phyloP scores from a whole-genome alignment of 345 rosid species.

The Arabidopsis thaliana region DNA sequence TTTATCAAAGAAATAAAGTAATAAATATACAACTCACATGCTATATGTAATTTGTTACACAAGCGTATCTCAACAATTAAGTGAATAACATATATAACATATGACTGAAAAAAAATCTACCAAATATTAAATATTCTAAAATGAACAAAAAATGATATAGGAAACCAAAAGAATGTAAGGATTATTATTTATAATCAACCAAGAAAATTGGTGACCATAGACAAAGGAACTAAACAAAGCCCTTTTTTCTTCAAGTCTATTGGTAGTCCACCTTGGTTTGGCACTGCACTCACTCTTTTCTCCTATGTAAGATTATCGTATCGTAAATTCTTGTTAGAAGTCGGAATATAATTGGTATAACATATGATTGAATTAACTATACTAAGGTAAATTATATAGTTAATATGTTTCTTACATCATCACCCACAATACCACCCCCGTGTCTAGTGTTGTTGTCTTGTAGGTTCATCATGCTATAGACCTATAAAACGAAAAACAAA shows the following conservation, averaged over 20 bases:
- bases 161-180: constrained; percentile 8
- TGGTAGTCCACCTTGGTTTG: constrained; percentile 36
- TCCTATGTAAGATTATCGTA: constrained; percentile 24
- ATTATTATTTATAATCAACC: constrained; percentile 11
- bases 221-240: constrained; percentile 47
- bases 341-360: constrained; percentile 1
- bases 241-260: constrained; percentile 39
- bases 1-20: not conserved
- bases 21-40: constrained; percentile 10
- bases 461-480: constrained; percentile 33
- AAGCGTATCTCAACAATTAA: constrained; percentile 15
- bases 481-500: constrained; percentile 3
- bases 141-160: not conserved
- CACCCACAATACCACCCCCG: constrained; percentile 19
- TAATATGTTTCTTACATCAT: constrained; percentile 29
- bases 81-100: constrained; percentile 8
- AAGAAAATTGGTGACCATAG: constrained; percentile 39
- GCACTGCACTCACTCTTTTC: constrained; percentile 6
- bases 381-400: not conserved
- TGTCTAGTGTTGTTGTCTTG: constrained; percentile 18
- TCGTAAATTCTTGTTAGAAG: not conserved
- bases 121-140: not conserved
- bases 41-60: constrained; percentile 17
- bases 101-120: constrained; percentile 2
- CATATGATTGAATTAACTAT: not conserved